Evolutionary conservation across 2,329 filamentous ascomycete species (phyloP), one percentile per base, ranked within the genome.

Genomic region (Hypoxylon sp.): DNA sequence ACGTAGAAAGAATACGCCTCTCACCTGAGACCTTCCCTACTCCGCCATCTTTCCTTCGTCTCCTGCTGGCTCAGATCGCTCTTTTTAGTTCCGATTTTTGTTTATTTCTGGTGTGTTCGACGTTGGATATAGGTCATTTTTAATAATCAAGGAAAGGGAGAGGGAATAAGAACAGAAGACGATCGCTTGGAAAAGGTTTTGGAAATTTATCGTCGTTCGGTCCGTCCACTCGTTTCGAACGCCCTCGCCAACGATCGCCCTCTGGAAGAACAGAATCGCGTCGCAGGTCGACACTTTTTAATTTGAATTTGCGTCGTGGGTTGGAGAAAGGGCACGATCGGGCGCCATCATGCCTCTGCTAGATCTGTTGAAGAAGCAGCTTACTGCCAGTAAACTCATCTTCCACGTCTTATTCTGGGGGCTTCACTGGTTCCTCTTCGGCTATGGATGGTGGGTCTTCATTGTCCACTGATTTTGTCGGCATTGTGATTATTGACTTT

Each of bases 351-450:
- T 78, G 81, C 68, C 71, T 69, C 61, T 80, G 64, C 49, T 73
- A 63, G 70, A 70, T 24, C 73, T 86, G 68, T 69, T 88, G 69
- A 84, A 82, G 78, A 88, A 88, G 79, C 89, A 93, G 80, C 85
- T 94, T 65, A 88, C 87, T 56, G 79, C 85, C 14, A 82, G 84
- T 55, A 97, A 96, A 78, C 77, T 97, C 60, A 64, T 91, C 49
- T 97, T 96, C 79, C 91, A 96, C 77, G 72, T 92, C 69, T 78
- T 96, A 52, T 97, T 96, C 77, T 95, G 93, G 89, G 85, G 84
- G 2, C 81, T 92, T 42, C 93, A 97, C 75, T 88, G 88, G 78
- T 89, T 84, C 22, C 78, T 96, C n/a, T 97, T 97, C 77, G 90
- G 86, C 42, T 87, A 89, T 73, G 93, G 93, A 85, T 97, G 93